phyloP scores from a whole-genome alignment of 2,329 filamentous ascomycete genomes.

The Achaetomium macrosporum region DNA sequence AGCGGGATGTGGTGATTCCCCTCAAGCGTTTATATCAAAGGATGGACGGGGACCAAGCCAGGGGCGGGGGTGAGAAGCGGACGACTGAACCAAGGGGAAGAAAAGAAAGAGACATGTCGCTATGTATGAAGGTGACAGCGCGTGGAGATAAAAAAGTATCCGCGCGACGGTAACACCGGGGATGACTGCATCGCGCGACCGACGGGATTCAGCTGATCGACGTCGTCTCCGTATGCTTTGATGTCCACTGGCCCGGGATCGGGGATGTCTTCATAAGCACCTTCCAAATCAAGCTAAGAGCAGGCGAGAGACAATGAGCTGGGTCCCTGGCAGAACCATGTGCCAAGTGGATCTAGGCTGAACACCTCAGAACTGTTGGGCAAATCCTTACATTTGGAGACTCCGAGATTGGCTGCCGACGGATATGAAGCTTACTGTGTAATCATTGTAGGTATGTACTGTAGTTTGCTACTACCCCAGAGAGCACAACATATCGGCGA shows the following conservation, averaged over 20 bases:
- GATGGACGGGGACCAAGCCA: not conserved
- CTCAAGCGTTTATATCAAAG: not conserved
- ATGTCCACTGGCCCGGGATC: slow-evolving; percentile 5
- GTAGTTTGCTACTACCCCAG: too few relatives aligned
- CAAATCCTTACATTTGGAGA: too few relatives aligned
- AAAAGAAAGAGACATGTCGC: not conserved
- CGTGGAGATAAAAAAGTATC: not conserved
- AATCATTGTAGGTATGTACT: too few relatives aligned
- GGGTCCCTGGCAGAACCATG: not conserved
- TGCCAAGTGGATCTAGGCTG: not conserved
- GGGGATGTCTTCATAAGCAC: slow-evolving; percentile 3
- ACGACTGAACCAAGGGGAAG: not conserved
- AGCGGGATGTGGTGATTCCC: not conserved
- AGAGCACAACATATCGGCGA: too few relatives aligned
- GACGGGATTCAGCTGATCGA: not conserved
- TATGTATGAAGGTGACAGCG: not conserved
- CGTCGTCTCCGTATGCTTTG: not conserved
- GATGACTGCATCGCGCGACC: not conserved
- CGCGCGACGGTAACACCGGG: not conserved
- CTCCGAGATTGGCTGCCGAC: not conserved
- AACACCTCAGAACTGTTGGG: not conserved
- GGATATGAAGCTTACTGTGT: too few relatives aligned
- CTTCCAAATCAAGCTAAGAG: slow-evolving; percentile 1
- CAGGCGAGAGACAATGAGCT: not conserved
- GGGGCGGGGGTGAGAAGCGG: not conserved